Percentiles rank a stretch among this genome's conserved stretches.
phyloP scores from a whole-genome alignment of 257 asterid genomes.

The Solanum bulbocastanum region DNA sequence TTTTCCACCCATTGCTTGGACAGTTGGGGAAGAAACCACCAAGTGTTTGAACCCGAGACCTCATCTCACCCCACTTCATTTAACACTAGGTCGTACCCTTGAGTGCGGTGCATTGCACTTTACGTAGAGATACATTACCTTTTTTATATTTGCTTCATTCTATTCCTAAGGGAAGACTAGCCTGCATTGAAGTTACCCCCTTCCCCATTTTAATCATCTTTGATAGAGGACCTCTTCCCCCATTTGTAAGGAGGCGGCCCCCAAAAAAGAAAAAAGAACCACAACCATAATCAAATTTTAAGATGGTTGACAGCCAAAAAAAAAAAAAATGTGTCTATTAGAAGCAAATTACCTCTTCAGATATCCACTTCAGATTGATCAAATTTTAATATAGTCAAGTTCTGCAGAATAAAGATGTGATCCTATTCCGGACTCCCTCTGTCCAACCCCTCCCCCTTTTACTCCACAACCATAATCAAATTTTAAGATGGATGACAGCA shows the following conservation, averaged over 20 bases:
- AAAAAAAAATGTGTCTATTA: not conserved
- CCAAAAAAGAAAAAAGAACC: not conserved
- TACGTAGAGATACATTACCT: not conserved
- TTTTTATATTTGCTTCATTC: not conserved
- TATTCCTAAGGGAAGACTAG: not conserved
- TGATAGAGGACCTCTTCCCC: not conserved
- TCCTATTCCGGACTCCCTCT: not conserved
- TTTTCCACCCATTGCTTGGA: not conserved
- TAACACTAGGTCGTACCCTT: not conserved
- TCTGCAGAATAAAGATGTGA: not conserved
- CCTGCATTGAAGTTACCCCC: not conserved
- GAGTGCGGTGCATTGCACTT: not conserved
- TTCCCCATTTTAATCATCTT: not conserved
- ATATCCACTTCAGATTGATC: not conserved
- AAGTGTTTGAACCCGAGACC: not conserved
- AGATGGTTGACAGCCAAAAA: not conserved
- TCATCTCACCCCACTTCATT: not conserved
- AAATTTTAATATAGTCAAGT: not conserved
- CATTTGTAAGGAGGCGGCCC: not conserved
- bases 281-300: not conserved
- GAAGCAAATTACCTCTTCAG: not conserved
- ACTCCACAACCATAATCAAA: not conserved
- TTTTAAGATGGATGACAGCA: too few relatives aligned
- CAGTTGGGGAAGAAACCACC: not conserved
- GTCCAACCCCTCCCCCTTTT: not conserved